Percentiles rank a stretch among this genome's conserved stretches.
These are phyloP conservation scores for Globisporangium cederbergense DNA, from an alignment of 352 stramenopile genomes.

Conservation along the genomic window DNA sequence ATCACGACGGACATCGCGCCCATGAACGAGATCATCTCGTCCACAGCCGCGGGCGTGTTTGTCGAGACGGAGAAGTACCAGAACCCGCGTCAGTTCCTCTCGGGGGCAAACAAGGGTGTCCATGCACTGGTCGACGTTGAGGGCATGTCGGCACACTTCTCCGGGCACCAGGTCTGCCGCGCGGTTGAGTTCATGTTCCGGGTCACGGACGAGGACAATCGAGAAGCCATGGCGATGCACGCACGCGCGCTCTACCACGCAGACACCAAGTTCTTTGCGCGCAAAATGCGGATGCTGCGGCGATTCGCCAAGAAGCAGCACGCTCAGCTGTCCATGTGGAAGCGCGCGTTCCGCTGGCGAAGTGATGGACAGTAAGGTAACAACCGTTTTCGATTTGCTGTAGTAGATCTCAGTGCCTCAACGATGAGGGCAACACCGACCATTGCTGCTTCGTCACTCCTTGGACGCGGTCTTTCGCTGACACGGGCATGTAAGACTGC, in stretches of 20 bases:
- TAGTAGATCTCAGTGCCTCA: too few relatives aligned
- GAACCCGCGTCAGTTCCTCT: constrained; percentile 28
- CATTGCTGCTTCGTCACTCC: too few relatives aligned
- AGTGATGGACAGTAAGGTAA: not conserved
- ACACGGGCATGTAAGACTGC: too few relatives aligned
- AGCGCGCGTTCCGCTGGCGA: not conserved
- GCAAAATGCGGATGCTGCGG: not conserved
- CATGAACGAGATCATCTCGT: constrained; percentile 56
- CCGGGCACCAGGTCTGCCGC: constrained; percentile 27
- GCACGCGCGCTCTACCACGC: constrained; percentile 40
- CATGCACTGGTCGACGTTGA: constrained; percentile 26
- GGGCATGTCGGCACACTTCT: constrained; percentile 31
- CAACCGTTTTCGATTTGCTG: not conserved
- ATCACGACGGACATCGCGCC: constrained; percentile 40
- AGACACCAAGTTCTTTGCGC: constrained; percentile 47
- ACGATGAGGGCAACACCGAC: too few relatives aligned
- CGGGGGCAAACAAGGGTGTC: constrained; percentile 19
- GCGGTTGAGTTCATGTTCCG: constrained; percentile 32
- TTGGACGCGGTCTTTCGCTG: too few relatives aligned
- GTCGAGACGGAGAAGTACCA: not conserved
- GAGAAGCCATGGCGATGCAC: constrained; percentile 23
- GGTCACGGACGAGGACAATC: constrained; percentile 22
- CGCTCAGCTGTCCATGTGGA: not conserved
- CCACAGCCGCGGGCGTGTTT: not conserved
- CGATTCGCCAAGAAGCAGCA: not conserved